These are phyloP conservation scores for Mrakia blollopis DNA, from an alignment of 768 basidiomycete genomes.

Conservation along the genomic window DNA sequence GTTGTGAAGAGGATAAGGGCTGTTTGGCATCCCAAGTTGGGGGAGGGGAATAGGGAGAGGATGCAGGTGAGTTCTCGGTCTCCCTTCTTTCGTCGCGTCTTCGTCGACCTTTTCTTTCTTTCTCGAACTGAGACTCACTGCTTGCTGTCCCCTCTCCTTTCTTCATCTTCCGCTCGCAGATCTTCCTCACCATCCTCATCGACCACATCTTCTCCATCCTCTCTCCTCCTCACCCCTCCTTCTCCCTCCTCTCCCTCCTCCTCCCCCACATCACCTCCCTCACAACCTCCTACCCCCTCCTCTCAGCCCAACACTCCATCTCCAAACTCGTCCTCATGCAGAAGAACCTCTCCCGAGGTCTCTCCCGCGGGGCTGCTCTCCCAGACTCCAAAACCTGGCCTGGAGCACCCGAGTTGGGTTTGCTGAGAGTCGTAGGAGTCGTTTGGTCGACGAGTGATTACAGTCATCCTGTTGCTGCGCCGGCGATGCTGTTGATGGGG, in stretches of 20 bases:
- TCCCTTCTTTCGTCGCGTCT: neutral
- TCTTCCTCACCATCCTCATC: slow-evolving; percentile 68
- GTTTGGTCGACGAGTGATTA: slow-evolving; percentile 94
- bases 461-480: slow-evolving; percentile 80
- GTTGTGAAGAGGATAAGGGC: slow-evolving; percentile 87
- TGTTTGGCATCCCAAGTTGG: slow-evolving; percentile 87
- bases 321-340: slow-evolving; percentile 84
- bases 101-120: slow-evolving; percentile 3
- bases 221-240: slow-evolving; percentile 58
- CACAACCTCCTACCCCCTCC: slow-evolving; percentile 71
- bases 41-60: slow-evolving; percentile 83
- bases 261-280: slow-evolving; percentile 74
- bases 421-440: slow-evolving; percentile 72
- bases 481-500: slow-evolving; percentile 79
- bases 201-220: slow-evolving; percentile 81
- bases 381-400: slow-evolving; percentile 79
- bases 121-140: no score
- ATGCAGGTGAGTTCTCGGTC: slow-evolving; percentile 60
- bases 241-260: slow-evolving; percentile 59
- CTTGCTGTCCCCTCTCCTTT: no score
- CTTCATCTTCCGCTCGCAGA: slow-evolving; percentile 48
- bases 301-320: slow-evolving; percentile 70
- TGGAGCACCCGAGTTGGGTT: slow-evolving; percentile 68
- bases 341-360: slow-evolving; percentile 80
- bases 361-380: slow-evolving; percentile 62